Evolutionary conservation across 345 rosid genomes (phyloP), one percentile per base, ranked within the genome.

Genomic region (Chamaenerion angustifolium): DNA sequence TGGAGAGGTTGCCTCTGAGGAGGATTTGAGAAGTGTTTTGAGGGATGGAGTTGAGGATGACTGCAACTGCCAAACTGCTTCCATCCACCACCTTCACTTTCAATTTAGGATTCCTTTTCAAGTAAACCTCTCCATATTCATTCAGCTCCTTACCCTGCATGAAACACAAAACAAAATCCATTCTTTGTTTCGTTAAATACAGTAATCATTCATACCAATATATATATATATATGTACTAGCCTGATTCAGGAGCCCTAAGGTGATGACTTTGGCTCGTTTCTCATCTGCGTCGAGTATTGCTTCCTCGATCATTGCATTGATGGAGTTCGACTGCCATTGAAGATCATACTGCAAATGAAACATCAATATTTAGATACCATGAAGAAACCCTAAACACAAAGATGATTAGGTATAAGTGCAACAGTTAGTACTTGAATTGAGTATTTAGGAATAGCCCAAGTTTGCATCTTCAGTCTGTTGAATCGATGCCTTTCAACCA

Each of bases 371-470:
- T 23, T 23, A 23, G 27, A 23, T 23, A 44, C 1, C 1, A 44
- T 44, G n/a, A n/a, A n/a, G n/a, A n/a, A n/a, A n/a, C n/a, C n/a
- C n/a, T n/a, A n/a, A n/a, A n/a, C n/a, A n/a, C n/a, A n/a, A n/a
- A n/a, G n/a, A n/a, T n/a, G n/a, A n/a, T n/a, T n/a, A n/a, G n/a
- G n/a, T n/a, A n/a, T n/a, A n/a, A n/a, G n/a, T n/a, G n/a, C n/a
- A n/a, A n/a, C n/a, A n/a, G 60, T 42, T 60, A n/a, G n/a, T n/a
- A 83, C 96, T 57, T 84, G 95, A 10, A 73, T 15, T 12, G 49
- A 76, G 65, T 76, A 85, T 62, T 69, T 82, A 2, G 95, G 85
- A 16, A 85, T 58, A 25, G 71, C 78, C 97, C 97, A 80, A 15
- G 93, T 71, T 37, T 88, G 95, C 27, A 77, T 45, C 14, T 47